A percentile compares a stretch with the other conserved stretches of the same genome.
Evolutionary conservation across 176 grass and related monocot genomes (phyloP).

Genomic region (Musa troglodytarum): DNA sequence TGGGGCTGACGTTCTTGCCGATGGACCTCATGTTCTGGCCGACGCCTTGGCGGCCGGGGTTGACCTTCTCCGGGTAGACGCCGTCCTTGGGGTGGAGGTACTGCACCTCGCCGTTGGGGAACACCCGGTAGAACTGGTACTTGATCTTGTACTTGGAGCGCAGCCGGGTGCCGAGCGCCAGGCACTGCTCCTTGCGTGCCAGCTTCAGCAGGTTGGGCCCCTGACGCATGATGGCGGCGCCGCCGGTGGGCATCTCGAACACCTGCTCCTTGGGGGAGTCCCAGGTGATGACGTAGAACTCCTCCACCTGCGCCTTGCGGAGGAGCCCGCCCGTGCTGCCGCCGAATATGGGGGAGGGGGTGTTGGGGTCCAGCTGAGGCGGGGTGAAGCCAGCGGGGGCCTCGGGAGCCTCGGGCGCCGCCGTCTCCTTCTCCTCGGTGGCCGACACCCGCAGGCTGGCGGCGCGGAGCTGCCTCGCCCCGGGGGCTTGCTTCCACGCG

Average conservation of each 20-base stretch:
- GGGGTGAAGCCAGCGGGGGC: slow-evolving; percentile 77
- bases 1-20: slow-evolving; percentile 86
- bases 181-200: slow-evolving; percentile 92
- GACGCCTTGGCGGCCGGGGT: slow-evolving; percentile 76
- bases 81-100: slow-evolving; percentile 99
- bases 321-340: slow-evolving; percentile 95
- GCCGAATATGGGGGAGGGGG: slow-evolving; percentile 83
- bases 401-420: background rate
- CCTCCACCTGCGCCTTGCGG: slow-evolving; percentile 95
- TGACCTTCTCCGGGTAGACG: slow-evolving; percentile 99
- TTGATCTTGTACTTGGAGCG: slow-evolving; percentile 97
- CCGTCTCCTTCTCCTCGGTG: slow-evolving; percentile 4
- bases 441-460: slow-evolving; percentile 20
- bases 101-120: slow-evolving; percentile 98
- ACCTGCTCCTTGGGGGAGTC: slow-evolving; percentile 94
- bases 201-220: slow-evolving; percentile 95
- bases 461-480: slow-evolving; percentile 19
- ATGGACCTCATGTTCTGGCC: slow-evolving; percentile 65
- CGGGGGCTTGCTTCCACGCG: slow-evolving; percentile 14
- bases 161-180: slow-evolving; percentile 68
- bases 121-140: slow-evolving; percentile 99
- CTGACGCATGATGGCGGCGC: slow-evolving; percentile 91
- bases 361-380: slow-evolving; percentile 92
- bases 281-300: slow-evolving; percentile 99
- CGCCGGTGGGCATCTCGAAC: slow-evolving; percentile 92